Conservation (phyloP, 371 early-diverging fungal genomes). For the Apophysomyces variabilis region DNA sequence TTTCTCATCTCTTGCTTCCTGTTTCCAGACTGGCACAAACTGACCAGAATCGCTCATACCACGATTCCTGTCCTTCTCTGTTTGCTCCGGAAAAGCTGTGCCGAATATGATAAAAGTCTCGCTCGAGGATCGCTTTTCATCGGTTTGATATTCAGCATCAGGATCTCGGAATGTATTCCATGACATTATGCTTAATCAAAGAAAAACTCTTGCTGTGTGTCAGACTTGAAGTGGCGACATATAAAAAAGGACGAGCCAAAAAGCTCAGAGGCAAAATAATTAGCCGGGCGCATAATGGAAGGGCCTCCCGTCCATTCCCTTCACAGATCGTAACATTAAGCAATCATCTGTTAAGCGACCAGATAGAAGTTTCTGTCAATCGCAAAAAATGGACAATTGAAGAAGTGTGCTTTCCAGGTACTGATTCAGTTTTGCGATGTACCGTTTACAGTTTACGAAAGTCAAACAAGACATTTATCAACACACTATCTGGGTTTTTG, state of each 20-base stretch:
- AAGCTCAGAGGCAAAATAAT: no score
- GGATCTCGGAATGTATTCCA: conserved; percentile 3
- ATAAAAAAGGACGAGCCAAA: neutral
- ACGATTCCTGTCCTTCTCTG: conserved; percentile 45
- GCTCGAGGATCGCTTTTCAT: conserved; percentile 14
- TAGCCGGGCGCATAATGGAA: no score
- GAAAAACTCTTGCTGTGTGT: neutral
- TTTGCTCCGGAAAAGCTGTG: conserved; percentile 55
- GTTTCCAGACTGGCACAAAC: conserved; percentile 60
- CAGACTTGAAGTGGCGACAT: neutral
- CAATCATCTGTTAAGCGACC: no score
- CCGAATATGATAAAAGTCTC: conserved; percentile 51
- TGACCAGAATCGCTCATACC: conserved; percentile 51
- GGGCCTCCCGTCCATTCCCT: no score
- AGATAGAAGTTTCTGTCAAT: no score
- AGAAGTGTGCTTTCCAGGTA: no score
- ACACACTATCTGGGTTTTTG: no score
- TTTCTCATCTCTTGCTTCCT: conserved; percentile 75
- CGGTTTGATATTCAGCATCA: conserved; percentile 1
- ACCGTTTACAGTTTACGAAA: no score
- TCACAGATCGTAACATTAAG: no score
- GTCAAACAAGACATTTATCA: no score
- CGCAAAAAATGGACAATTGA: no score
- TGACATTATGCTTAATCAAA: neutral
- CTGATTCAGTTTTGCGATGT: no score